Base-by-base conservation (phyloP, 1,284 basidiomycete species). In the Boletellus deceptivus region DNA sequence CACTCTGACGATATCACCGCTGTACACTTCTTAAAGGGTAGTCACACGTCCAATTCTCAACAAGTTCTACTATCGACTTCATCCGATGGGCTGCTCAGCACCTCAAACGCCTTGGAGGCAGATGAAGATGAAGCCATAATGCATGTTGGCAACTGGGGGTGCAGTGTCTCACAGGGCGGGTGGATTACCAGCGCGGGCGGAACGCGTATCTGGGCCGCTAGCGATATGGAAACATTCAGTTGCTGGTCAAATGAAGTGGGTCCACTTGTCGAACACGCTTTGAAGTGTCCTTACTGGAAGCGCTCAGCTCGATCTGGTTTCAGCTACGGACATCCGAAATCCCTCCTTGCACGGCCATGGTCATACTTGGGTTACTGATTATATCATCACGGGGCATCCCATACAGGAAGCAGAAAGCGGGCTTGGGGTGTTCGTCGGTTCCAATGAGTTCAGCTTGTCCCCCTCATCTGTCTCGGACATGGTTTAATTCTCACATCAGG, bases 221-320 rank as follows among this genome's bases (percentile, higher is more conserved):
- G 86, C 55, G 89, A 91, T 66, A 91, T 91, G 89, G 89, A 91
- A 65, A 91, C 89, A 0, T 85, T 90, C 59, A 84, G 86, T 55
- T 74, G 78, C 18, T 91, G 89, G 89, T 79, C 81, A 11, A 68
- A 69, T 35, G 85, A 91, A 71, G 88, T 86, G 54, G 31, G 69
- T 56, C 16, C 31, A 20, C 36, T 47, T 48, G 17, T 18, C 22
- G 33, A 45, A 50, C n/a, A 22, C 37, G 18, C 7, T 5, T 27
- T 17, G 24, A 42, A 18, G 1, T 7, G 24, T 40, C 10, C 46
- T 52, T 18, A 53, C 43, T 25, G 29, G 25, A 47, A n/a, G 40
- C 44, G 16, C 18, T 34, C 48, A 86, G 83, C 71, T 85, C 18
- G 80, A 83, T 46, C 71, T 68, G 40, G 56, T 75, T 16, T 67